These are phyloP conservation scores for Rhizopogon sp. DNA, from an alignment of 768 basidiomycete genomes.

Conservation along the genomic window DNA sequence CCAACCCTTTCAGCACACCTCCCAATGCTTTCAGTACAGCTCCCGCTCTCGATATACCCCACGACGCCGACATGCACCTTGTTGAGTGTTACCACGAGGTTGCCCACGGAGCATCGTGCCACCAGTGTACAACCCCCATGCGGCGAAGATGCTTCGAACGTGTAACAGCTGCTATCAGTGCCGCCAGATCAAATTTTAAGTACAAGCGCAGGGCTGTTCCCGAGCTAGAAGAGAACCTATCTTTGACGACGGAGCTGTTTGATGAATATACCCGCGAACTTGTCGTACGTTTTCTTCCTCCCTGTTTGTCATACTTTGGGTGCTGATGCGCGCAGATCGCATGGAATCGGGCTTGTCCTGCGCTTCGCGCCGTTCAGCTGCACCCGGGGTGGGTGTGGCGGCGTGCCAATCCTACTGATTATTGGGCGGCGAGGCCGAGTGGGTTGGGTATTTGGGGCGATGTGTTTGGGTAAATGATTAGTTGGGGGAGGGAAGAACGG, in stretches of 20 bases:
- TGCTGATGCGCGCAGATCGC: slow-evolving; percentile 32
- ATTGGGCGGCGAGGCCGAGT: neutral
- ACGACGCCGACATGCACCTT: neutral
- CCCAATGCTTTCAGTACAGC: neutral
- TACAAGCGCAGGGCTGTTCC: neutral
- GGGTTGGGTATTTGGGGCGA: neutral
- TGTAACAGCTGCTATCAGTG: neutral
- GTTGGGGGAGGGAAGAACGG: too few relatives aligned
- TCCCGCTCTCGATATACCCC: neutral
- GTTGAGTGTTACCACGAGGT: neutral
- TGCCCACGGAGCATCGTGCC: neutral
- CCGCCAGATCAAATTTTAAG: neutral
- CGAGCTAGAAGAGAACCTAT: neutral
- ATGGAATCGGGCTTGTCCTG: slow-evolving; percentile 38
- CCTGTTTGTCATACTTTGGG: neutral
- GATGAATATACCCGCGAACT: neutral
- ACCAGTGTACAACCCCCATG: neutral
- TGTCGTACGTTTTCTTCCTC: neutral
- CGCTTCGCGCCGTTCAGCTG: slow-evolving; percentile 37
- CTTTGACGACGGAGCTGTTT: neutral
- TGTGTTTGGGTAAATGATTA: neutral
- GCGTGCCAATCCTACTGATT: slow-evolving; percentile 14
- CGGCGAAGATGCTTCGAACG: neutral
- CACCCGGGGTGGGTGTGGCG: slow-evolving; percentile 35
- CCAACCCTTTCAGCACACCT: neutral